phyloP scores from a whole-genome alignment of 768 basidiomycete genomes.

The Mycena leptocephala region DNA sequence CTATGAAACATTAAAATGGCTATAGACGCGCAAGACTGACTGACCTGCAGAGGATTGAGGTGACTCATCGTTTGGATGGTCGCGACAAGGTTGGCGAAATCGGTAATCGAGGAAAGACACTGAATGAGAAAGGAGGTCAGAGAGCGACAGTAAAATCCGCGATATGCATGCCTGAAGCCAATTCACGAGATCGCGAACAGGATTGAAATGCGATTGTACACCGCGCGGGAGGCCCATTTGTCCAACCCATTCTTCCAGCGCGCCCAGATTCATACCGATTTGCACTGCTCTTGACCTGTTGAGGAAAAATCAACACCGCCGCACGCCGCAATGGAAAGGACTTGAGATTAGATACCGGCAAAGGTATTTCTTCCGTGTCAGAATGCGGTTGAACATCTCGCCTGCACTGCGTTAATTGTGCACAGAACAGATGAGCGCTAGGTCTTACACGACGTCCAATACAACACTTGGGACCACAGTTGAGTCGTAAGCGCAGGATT shows the following conservation, averaged over 20 bases:
- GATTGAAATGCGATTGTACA: constrained; percentile 85
- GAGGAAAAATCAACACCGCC: constrained; percentile 2
- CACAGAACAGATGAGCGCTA: background rate
- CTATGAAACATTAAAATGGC: constrained; percentile 52
- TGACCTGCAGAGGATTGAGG: constrained; percentile 93
- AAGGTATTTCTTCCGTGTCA: constrained; percentile 95
- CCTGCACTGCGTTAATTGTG: constrained; percentile 58
- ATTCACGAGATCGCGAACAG: constrained; percentile 86
- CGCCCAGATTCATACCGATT: constrained; percentile 89
- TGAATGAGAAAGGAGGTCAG: constrained; percentile 48
- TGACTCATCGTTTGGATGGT: constrained; percentile 91
- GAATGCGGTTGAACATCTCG: constrained; percentile 88
- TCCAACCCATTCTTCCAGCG: constrained; percentile 94
- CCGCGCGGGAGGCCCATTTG: constrained; percentile 85
- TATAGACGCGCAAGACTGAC: constrained; percentile 2
- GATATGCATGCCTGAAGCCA: constrained; percentile 82
- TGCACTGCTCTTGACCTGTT: constrained; percentile 88
- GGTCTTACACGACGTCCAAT: constrained; percentile 95
- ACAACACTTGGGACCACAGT: constrained; percentile 97
- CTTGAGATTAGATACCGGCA: constrained; percentile 73
- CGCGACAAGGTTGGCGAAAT: constrained; percentile 90
- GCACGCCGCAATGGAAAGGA: background rate
- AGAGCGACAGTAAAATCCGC: background rate
- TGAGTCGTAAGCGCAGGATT: constrained; percentile 93
- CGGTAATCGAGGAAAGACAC: constrained; percentile 89